Base-by-base conservation (phyloP, 2,329 filamentous ascomycete species). In the Juglanconis sp. region DNA sequence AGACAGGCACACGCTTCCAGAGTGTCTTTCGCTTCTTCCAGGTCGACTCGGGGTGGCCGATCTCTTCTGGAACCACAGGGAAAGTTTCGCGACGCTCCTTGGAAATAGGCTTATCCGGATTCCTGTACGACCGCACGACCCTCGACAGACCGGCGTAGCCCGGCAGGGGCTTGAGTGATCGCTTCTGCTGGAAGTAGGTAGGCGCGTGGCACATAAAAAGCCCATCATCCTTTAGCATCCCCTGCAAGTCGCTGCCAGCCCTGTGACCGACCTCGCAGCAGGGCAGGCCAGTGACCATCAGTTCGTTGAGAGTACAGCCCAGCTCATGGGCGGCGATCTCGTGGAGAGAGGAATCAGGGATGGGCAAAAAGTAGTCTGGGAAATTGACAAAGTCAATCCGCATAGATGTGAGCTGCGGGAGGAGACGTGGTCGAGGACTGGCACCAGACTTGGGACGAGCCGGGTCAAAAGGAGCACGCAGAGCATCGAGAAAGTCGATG, bases 331-430 rank as follows among this genome's bases (percentile, higher is more conserved):
- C 79, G 3, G 80, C 76, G n/a, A 82, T 70, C 53, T 81, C 77
- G 65, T 84, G 81, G 15, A 84, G 72, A 50, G 80, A 78, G 3
- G 74, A 69, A 1, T 77, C 79, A 1, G 79, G 77, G 57, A 74
- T 78, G 2, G 75, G 74, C 38, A 83, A 68, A 34, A 78, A 72
- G 2, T 77, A 70, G 9, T 79, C 76, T 2, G 76, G 75, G 51
- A 84, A 85, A 64, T 84, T 84, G 65, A 84, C 79, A 17, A 84
- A 75, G 61, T 85, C 82, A 38, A 85, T 74, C 40, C 81, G 78
- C 46, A 84, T 69, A 17, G 73, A 73, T 32, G 74, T 71, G 3
- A 85, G 72, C 15, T 71, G 75, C 1, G 82, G 81, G 0, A 84
- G 67, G 10, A 84, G 74, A 40, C 76, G 73, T 17, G 78, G 79